Base-by-base conservation (phyloP, 768 basidiomycete genomes). In the Tremella fuciformis region DNA sequence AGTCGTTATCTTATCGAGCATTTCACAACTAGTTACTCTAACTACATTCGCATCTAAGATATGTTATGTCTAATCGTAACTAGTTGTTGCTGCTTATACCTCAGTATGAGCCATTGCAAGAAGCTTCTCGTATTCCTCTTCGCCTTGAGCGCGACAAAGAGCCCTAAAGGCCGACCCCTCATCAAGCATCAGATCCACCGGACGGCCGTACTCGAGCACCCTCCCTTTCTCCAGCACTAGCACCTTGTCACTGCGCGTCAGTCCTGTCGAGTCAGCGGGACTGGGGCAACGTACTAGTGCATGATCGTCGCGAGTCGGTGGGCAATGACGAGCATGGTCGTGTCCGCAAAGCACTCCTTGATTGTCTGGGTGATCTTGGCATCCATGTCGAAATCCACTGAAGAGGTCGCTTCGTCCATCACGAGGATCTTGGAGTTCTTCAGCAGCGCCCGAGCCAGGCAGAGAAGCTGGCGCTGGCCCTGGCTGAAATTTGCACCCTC, bases 351-450 rank as follows among this genome's bases (percentile, higher is more conserved):
- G 40, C 70, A 67, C 21, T 74, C 68, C 46, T 65, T 70, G 38
- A 78, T 66, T 1, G 75, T 71, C 2, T 55, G 54, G 2, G 74
- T 76, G 58, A 78, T 73, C 59, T 66, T 68, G n/a, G 70, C 66
- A 57, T 78, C 77, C 61, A 74, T 78, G 56, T 75, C 75, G 38
- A 74, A 73, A 44, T 78, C 77, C 11, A 76, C 67, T 6, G 70
- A 73, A 3, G 71, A 71, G 7, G 75, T 76, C 1, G 75, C 75
- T 50, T 77, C 74, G 60, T 76, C 77, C 67, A 78, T 69, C 0
- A 78, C 67, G 16, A 77, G 50, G 11, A 78, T 58, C 40, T 62
- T 75, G n/a, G 73, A 66, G 15, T 52, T 46, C 57, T 73, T 74
- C 50, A 78, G 51, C 47, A 78, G 46, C 8, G 76, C 74, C 41